Base-by-base conservation (phyloP, 2,329 filamentous ascomycete species). In the Verticillium tricorpus region DNA sequence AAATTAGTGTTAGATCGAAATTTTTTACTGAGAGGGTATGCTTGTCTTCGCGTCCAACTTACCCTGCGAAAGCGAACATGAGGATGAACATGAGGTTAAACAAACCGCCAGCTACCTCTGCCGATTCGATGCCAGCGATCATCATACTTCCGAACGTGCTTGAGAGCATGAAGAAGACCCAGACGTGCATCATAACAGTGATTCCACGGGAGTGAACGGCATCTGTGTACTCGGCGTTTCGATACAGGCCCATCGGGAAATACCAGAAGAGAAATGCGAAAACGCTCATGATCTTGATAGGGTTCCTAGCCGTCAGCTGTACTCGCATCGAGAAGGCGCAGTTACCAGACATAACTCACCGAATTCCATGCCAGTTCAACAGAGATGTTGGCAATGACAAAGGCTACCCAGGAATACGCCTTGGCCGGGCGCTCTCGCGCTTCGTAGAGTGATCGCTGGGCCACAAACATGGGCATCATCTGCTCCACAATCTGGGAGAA, bases 381-480 rank as follows among this genome's bases (percentile, higher is more conserved):
- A 8, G 86, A 65, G 57, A 73, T 69, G 0, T 88, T 88, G 60
- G 85, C 81, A 39, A 88, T 73, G 73, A 90, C 83, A 71, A 90
- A 91, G 0, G 85, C 82, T 61, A 85, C 82, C 88, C 88, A 91
- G 22, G 83, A 85, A 72, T 90, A 91, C 0, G 86, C 80, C 69
- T 89, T 89, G 5, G 84, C 87, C 0, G 87, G 87, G 0, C 87
- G 79, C 69, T 90, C 88, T 35, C 87, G 85, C 5, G 85, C 83
- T 73, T 92, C 89, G 69, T 91, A 92, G 6, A 92, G 76, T 14
- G 86, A 81, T 34, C 89, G 84, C 67, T 91, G 88, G 0, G 83
- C 82, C 54, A 90, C 84, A 66, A 91, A 91, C 63, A 88, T 84
- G 1, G 89, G 89, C 82, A 90, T 88, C 67, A 89, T 86, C 67